A percentile compares a stretch with the other conserved stretches of the same genome.
phyloP scores from a whole-genome alignment of 805 yeast genomes.

The Scheffersomyces spartinae region DNA sequence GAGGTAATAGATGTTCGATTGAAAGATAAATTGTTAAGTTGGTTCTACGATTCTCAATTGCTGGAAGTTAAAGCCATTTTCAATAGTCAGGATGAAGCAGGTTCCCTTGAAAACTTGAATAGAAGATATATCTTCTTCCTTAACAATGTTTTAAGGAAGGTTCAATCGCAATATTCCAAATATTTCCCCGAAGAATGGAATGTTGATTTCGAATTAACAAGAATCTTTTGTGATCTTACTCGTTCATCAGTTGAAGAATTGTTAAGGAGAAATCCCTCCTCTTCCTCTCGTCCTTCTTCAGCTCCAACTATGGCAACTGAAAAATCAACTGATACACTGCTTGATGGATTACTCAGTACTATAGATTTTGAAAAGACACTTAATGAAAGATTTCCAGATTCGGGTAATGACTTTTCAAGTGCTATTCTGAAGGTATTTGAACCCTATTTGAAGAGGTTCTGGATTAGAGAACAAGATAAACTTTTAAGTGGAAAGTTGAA shows the following conservation, averaged over 20 bases:
- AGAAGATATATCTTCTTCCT: slow-evolving; percentile 76
- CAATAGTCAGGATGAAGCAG: slow-evolving; percentile 80
- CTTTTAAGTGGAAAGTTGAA: slow-evolving; percentile 48
- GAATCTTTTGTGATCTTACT: slow-evolving; percentile 58
- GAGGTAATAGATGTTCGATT: slow-evolving; percentile 52
- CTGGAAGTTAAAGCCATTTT: slow-evolving; percentile 71
- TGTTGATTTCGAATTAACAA: slow-evolving; percentile 49
- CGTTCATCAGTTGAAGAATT: too few relatives aligned
- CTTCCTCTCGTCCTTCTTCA: too few relatives aligned
- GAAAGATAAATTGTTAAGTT: slow-evolving; percentile 47
- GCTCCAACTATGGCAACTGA: too few relatives aligned
- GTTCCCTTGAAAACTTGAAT: slow-evolving; percentile 76
- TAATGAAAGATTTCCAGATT: slow-evolving; percentile 15
- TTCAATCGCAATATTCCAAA: slow-evolving; percentile 37
- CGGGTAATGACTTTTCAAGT: slow-evolving; percentile 16
- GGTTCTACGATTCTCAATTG: slow-evolving; percentile 63
- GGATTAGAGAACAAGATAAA: slow-evolving; percentile 80
- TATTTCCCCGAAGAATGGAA: slow-evolving; percentile 68
- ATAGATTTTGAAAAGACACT: slow-evolving; percentile 26
- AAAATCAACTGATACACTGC: slow-evolving; percentile 11
- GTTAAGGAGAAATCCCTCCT: too few relatives aligned
- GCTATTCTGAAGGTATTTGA: slow-evolving; percentile 60
- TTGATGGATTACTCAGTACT: slow-evolving; percentile 26
- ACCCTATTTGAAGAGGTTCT: slow-evolving; percentile 70
- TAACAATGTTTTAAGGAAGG: slow-evolving; percentile 53